phyloP scores from a whole-genome alignment of 768 basidiomycete genomes.

The Rhizopogon rudus region DNA sequence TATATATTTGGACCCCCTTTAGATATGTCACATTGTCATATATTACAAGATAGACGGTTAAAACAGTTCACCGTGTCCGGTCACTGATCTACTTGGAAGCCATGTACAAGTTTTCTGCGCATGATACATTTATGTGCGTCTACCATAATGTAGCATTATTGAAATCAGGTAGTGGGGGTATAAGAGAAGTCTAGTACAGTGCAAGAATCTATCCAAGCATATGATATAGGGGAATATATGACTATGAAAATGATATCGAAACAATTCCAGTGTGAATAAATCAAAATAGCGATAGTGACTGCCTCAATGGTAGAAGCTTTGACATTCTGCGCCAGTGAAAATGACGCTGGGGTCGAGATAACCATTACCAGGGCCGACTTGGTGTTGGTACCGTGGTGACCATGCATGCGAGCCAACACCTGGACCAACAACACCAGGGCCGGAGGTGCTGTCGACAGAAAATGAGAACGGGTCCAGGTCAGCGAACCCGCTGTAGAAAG shows the following conservation, averaged over 20 bases:
- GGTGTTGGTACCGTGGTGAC: conserved; percentile 25
- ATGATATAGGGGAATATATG: not conserved
- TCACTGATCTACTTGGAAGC: no score
- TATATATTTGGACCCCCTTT: not conserved
- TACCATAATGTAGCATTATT: not conserved
- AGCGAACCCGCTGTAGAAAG: conserved; percentile 35
- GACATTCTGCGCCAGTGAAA: conserved; percentile 30
- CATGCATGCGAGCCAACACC: conserved; percentile 12
- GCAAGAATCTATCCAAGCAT: not conserved
- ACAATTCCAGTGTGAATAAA: not conserved
- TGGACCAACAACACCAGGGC: conserved; percentile 11
- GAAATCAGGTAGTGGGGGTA: not conserved
- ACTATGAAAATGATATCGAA: not conserved
- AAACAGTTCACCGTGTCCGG: no score
- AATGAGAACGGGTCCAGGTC: conserved; percentile 53
- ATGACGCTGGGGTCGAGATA: conserved; percentile 26
- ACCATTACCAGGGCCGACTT: conserved; percentile 22
- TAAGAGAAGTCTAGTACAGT: not conserved
- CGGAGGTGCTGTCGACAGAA: conserved; percentile 20
- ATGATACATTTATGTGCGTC: not conserved
- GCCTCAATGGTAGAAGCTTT: conserved; percentile 22
- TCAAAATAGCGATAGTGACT: not conserved
- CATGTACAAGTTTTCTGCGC: not conserved
- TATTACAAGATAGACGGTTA: no score
- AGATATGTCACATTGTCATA: not conserved